Conservation (phyloP, 2,329 filamentous ascomycete genomes). For the Microsporum canis region DNA sequence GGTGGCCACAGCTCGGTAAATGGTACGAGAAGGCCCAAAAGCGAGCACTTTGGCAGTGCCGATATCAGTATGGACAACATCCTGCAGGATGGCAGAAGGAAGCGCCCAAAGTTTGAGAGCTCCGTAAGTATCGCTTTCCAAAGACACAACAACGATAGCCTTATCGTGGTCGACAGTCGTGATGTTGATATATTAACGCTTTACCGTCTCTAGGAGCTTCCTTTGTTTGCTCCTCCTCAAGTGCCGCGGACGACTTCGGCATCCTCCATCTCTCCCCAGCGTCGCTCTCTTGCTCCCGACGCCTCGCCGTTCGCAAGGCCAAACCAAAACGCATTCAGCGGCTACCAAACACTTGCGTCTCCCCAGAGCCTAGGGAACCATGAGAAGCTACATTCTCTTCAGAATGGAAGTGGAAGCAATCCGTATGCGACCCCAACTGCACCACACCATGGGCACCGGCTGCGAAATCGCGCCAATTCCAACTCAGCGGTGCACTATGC, state of each 20-base stretch:
- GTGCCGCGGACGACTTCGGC: constrained; percentile 92
- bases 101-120: constrained; percentile 89
- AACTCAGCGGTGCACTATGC: constrained; percentile 34
- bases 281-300: constrained; percentile 62
- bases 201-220: constrained; percentile 60
- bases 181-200: constrained; percentile 8
- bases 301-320: constrained; percentile 63
- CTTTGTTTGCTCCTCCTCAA: constrained; percentile 85
- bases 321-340: constrained; percentile 68
- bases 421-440: constrained; percentile 52
- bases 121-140: constrained; percentile 57
- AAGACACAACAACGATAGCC: neutral
- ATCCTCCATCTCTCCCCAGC: constrained; percentile 87
- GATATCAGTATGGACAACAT: constrained; percentile 98
- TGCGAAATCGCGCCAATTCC: constrained; percentile 53
- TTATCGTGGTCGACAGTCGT: no score
- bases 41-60: constrained; percentile 79
- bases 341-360: constrained; percentile 66
- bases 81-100: constrained; percentile 88
- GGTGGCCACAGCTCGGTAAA: constrained; percentile 62
- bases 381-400: constrained; percentile 30
- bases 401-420: constrained; percentile 21
- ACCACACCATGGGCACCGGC: constrained; percentile 50
- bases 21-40: constrained; percentile 61
- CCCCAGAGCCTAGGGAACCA: constrained; percentile 62